phyloP scores from a whole-genome alignment of 495 filamentous ascomycete species.

The Cetradonia linearis region DNA sequence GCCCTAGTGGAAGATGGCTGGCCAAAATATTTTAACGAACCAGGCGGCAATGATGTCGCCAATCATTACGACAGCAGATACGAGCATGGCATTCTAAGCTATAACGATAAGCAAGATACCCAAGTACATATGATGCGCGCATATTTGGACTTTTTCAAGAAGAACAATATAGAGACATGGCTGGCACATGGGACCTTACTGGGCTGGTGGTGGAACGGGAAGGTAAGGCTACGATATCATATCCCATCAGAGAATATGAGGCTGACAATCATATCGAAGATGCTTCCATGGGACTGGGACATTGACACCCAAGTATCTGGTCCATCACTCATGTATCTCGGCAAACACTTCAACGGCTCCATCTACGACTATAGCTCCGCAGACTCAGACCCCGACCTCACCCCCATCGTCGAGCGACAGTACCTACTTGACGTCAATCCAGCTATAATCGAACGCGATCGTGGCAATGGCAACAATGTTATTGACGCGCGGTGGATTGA shows the following conservation, averaged over 20 bases:
- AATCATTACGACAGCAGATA: constrained; percentile 66
- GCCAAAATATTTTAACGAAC: constrained; percentile 45
- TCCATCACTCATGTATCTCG: constrained; percentile 52
- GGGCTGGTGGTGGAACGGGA: constrained; percentile 88
- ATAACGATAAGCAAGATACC: constrained; percentile 52
- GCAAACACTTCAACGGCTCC: constrained; percentile 53
- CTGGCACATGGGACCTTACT: constrained; percentile 78
- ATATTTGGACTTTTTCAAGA: constrained; percentile 56
- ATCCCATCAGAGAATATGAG: not conserved
- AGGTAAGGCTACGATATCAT: constrained; percentile 33
- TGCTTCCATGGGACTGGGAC: constrained; percentile 84
- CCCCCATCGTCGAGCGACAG: constrained; percentile 32
- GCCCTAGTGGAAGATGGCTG: constrained; percentile 15
- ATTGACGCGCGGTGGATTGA: constrained; percentile 87
- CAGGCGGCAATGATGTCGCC: constrained; percentile 45
- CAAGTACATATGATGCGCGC: constrained; percentile 61
- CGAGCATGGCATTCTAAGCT: constrained; percentile 49
- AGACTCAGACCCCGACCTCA: constrained; percentile 20
- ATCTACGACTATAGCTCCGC: constrained; percentile 45
- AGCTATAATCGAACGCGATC: constrained; percentile 45
- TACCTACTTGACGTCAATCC: constrained; percentile 78
- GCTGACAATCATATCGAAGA: constrained; percentile 27
- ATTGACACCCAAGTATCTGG: constrained; percentile 71
- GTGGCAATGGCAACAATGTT: constrained; percentile 62
- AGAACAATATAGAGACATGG: constrained; percentile 67